Conservation (phyloP, 1,284 basidiomycete species). For the Puccinia triticina region DNA sequence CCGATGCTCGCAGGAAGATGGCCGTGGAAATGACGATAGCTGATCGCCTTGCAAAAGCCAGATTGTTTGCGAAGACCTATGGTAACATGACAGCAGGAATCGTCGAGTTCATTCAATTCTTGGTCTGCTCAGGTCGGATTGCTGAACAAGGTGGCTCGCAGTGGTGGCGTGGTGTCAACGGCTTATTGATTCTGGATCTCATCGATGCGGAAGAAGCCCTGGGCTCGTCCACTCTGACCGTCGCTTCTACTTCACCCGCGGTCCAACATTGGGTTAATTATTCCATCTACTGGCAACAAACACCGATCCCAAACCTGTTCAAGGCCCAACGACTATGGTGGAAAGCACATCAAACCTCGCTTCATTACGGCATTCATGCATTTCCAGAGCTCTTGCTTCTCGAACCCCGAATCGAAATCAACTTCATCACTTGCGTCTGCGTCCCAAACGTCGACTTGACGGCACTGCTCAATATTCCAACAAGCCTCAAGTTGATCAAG, state of each 20-base stretch:
- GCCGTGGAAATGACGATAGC: constrained; percentile 9
- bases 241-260: not conserved
- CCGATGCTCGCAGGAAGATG: constrained; percentile 7
- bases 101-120: constrained; percentile 31
- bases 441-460: constrained; percentile 29
- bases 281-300: not conserved
- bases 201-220: constrained; percentile 25
- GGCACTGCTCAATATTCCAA: constrained; percentile 16
- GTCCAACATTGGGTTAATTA: constrained; percentile 32
- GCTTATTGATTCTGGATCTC: constrained; percentile 36
- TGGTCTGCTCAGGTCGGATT: constrained; percentile 28
- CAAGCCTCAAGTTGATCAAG: constrained; percentile 37
- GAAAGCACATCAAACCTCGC: constrained; percentile 36
- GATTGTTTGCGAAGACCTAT: constrained; percentile 1
- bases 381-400: constrained; percentile 20
- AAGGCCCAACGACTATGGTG: constrained; percentile 23
- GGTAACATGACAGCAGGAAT: constrained; percentile 18
- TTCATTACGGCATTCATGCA: constrained; percentile 15
- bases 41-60: not conserved
- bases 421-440: constrained; percentile 22
- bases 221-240: not conserved
- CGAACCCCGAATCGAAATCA: constrained; percentile 24
- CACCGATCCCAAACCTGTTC: not conserved
- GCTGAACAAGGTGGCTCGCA: constrained; percentile 11
- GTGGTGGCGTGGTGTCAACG: constrained; percentile 38